Conservation (phyloP, 1,284 basidiomycete species). For the Chiua sp. region DNA sequence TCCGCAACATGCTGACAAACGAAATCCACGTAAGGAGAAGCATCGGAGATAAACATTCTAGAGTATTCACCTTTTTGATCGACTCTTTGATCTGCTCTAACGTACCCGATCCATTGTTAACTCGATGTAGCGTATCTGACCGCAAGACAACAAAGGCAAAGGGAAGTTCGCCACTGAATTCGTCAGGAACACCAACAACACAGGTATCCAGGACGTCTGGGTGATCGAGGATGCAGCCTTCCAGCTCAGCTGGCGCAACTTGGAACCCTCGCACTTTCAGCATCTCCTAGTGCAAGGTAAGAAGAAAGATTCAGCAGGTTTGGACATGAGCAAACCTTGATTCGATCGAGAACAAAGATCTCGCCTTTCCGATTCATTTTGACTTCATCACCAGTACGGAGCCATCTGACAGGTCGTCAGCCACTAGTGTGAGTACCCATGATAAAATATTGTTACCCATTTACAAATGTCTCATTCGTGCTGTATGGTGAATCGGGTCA, state of each 20-base stretch:
- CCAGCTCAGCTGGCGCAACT: constrained; percentile 72
- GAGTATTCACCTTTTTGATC: constrained; percentile 48
- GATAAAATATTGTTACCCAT: constrained; percentile 44
- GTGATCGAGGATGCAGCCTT: constrained; percentile 74
- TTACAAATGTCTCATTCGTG: constrained; percentile 59
- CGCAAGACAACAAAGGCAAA: constrained; percentile 59
- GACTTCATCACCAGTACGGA: constrained; percentile 74
- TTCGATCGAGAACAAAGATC: constrained; percentile 68
- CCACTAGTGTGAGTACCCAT: neutral
- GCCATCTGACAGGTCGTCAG: constrained; percentile 58
- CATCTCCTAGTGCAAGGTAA: constrained; percentile 48
- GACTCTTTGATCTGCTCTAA: constrained; percentile 39
- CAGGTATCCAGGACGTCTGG: constrained; percentile 73
- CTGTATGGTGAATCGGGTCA: constrained; percentile 31
- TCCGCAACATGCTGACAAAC: constrained; percentile 52
- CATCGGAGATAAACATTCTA: neutral
- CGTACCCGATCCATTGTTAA: constrained; percentile 35
- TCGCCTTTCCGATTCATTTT: constrained; percentile 62
- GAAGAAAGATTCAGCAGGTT: neutral
- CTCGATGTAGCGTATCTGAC: constrained; percentile 36
- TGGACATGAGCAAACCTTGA: constrained; percentile 53
- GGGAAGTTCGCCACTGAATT: constrained; percentile 69
- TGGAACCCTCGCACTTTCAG: constrained; percentile 74
- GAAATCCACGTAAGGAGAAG: neutral
- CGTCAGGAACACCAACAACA: constrained; percentile 79